These are phyloP conservation scores for Artemisia argyi DNA, from an alignment of 129 eudicot genomes.

Conservation along the genomic window DNA sequence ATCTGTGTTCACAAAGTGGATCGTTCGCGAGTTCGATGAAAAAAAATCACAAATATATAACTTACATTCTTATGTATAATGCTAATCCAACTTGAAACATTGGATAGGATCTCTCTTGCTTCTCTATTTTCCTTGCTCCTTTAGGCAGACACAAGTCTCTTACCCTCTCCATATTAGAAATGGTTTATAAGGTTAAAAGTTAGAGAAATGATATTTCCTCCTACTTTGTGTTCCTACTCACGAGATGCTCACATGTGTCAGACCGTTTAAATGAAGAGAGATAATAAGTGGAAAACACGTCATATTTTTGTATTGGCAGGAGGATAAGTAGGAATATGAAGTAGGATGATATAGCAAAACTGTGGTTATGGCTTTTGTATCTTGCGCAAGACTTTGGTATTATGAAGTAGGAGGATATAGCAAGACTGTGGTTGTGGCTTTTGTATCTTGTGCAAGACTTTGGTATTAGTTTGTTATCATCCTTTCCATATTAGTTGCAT, in stretches of 20 bases:
- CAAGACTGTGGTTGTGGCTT: no score
- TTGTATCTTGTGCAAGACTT: not conserved
- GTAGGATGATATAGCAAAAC: not conserved
- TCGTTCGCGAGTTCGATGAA: not conserved
- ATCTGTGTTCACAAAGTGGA: conserved; percentile 5
- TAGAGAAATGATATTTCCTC: no score
- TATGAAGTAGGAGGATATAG: no score
- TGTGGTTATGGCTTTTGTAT: no score
- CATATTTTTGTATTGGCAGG: no score
- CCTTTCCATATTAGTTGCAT: conserved; percentile 5
- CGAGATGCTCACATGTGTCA: no score
- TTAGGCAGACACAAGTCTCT: conserved; percentile 1
- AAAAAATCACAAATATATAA: not conserved
- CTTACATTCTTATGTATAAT: not conserved
- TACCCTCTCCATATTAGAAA: not conserved
- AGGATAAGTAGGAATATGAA: no score
- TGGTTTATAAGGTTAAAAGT: conserved; percentile 2
- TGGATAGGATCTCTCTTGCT: not conserved
- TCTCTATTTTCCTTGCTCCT: not conserved
- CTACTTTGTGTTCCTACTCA: no score
- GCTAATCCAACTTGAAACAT: no score
- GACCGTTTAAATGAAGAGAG: no score
- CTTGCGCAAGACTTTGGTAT: no score
- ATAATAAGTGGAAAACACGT: no score
- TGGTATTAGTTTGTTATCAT: not conserved